Base-by-base conservation (phyloP, 176 grass and related monocot species). In the Musa beccarii region DNA sequence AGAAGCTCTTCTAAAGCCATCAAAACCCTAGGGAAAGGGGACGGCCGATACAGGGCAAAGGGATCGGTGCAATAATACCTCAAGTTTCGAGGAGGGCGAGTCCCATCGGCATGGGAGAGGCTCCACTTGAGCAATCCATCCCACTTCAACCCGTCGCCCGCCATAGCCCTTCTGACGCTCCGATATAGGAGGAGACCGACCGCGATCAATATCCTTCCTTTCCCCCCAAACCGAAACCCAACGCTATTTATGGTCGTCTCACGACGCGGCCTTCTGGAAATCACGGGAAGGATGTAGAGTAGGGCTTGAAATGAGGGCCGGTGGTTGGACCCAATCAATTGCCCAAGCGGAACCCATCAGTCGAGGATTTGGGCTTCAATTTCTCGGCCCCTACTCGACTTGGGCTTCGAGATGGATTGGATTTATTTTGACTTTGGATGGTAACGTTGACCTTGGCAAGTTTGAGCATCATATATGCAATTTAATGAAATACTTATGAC, bases 71-170 rank as follows among this genome's bases (percentile, higher is more conserved):
- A 51, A 49, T 70, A 74, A 49, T 70, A 74, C 75, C 75, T 77
- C 49, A 77, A 52, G 21, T 77, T 64, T 15, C 84, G 81, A 21
- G 83, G 75, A 52, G 87, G 79, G 53, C 69, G 29, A 71, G 87
- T 78, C 28, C 87, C 87, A 79, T 90, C 93, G 34, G 86, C 21
- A 72, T 96, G 82, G 81, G 93, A 88, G 59, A 96, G 87, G 76
- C 92, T 96, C 92, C 92, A 96, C 68, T 92, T 86, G 16, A 92
- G 89, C 76, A 96, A 59, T 63, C 87, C 87, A 52, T 78, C 77
- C 89, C 87, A 90, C 73, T 79, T 89, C 82, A 92, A 24, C 49
- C 92, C 75, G 6, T 89, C 90, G 49, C 75, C 68, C 5, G 68
- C 68, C 68, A 70, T 70, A 70, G 11, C 17, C 66, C 66, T 67